A percentile compares a stretch with the other conserved stretches of the same genome.
These are phyloP conservation scores for Penicillium sp. DNA, from an alignment of 2,329 filamentous ascomycete species.

Conservation along the genomic window DNA sequence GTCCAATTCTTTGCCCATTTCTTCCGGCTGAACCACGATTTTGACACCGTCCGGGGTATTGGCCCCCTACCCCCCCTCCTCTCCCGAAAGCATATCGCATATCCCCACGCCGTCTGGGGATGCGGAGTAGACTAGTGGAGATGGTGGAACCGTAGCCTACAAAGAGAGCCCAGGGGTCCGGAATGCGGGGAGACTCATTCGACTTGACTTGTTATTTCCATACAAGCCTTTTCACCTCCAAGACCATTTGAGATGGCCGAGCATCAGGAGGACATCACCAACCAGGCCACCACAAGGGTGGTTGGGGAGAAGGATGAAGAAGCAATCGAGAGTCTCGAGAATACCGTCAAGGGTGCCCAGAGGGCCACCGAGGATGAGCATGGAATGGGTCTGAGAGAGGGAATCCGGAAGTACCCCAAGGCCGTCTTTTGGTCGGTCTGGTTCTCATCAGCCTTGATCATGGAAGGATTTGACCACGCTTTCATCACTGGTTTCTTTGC, in stretches of 20 bases:
- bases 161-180: constrained; percentile 2
- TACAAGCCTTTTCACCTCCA: background rate
- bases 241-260: constrained; percentile 13
- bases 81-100: background rate
- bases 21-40: background rate
- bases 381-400: constrained; percentile 19
- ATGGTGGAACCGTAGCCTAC: constrained; percentile 4
- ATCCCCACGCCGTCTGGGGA: constrained; percentile 14
- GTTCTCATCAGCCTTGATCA: constrained; percentile 28
- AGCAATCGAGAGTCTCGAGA: background rate
- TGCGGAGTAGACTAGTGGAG: constrained; percentile 14
- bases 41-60: background rate
- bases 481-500: constrained; percentile 37
- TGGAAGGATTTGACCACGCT: constrained; percentile 35
- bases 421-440: constrained; percentile 29
- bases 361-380: constrained; percentile 24
- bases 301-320: constrained; percentile 21
- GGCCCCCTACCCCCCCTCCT: background rate
- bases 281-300: constrained; percentile 13
- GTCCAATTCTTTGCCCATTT: constrained; percentile 1
- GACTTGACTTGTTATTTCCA: background rate
- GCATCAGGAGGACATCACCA: constrained; percentile 20
- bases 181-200: constrained; percentile 1
- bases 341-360: constrained; percentile 20
- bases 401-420: constrained; percentile 28